A percentile compares a stretch with the other conserved stretches of the same genome.
Evolutionary conservation across 1,284 basidiomycete genomes (phyloP).

Genomic region (Naganishia cerealis): DNA sequence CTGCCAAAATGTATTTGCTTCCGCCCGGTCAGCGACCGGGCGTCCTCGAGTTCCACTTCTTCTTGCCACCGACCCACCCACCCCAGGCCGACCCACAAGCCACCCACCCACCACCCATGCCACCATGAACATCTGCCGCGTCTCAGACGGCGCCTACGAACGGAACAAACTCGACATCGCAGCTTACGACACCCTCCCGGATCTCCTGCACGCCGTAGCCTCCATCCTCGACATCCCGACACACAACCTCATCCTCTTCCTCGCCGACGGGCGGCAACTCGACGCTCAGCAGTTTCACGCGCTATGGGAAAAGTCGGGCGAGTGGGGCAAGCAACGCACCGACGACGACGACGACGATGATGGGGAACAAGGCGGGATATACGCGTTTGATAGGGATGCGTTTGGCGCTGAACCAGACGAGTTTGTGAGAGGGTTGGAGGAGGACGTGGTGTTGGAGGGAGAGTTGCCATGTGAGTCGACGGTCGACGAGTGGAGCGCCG

Average conservation of each 20-base stretch:
- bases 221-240: slow-evolving; percentile 24
- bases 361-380: no score
- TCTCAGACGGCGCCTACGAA: slow-evolving; percentile 31
- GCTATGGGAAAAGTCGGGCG: slow-evolving; percentile 11
- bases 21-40: no score
- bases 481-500: no score
- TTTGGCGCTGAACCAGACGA: slow-evolving; percentile 25
- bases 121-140: slow-evolving; percentile 30
- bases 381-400: slow-evolving; percentile 30
- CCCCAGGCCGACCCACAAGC: no score
- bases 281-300: neutral
- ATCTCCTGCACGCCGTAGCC: neutral
- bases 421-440: slow-evolving; percentile 29
- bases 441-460: slow-evolving; percentile 16
- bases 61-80: no score
- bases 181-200: neutral
- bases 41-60: no score
- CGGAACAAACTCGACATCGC: slow-evolving; percentile 14
- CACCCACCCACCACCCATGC: neutral
- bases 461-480: slow-evolving; percentile 22
- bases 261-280: slow-evolving; percentile 13
- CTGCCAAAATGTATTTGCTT: no score
- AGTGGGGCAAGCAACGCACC: neutral
- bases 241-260: slow-evolving; percentile 19
- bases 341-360: neutral